Evolutionary conservation across 257 asterid genomes (phyloP), one percentile per base, ranked within the genome.

Genomic region (Cordia subcordata): DNA sequence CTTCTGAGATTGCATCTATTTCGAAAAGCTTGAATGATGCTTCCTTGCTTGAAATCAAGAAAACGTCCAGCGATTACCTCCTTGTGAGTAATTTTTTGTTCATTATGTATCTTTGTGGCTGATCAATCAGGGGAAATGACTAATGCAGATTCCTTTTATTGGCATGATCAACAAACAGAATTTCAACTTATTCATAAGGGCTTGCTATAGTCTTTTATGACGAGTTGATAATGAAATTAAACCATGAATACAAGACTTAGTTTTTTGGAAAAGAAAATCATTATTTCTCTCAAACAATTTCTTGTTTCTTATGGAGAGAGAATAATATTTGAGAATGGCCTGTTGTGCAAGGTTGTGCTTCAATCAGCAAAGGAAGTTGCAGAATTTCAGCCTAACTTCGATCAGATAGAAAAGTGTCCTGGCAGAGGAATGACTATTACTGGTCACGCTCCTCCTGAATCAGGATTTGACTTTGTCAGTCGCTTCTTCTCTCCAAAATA

Each of bases 401-500:
- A 77, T 62, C 82, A 76, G 67, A 77, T 89, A 27, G 46, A 16
- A 57, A 83, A 77, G 23, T 58, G 69, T 18, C 75, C 83, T 1
- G 91, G 78, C 8, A 71, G 81, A 61, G 97, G 96, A 68, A 35
- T 89, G 38, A 79, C 86, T 65, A 67, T 93, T 42, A 93, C 99
- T 0, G 99, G 85, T 23, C 82, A 62, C 64, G 95, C 86, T 71
- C 84, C 89, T 3, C 38, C 67, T 16, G 99, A 82, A 71, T 82
- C 97, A 0, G 86, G 78, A 49, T 89, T 80, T 62, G 97, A 93
- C 75, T 86, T 89, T 22, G 68, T 45, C 51, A 86, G 95, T 68
- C 95, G 96, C 13, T 86, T 72, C 76, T 92, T 88, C 78, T 73
- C 80, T 74, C 99, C 99, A 27, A 88, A 88, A 57, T 23, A 79